phyloP scores from a whole-genome alignment of 306 rosid species.

The Casuarina cunninghamiana region DNA sequence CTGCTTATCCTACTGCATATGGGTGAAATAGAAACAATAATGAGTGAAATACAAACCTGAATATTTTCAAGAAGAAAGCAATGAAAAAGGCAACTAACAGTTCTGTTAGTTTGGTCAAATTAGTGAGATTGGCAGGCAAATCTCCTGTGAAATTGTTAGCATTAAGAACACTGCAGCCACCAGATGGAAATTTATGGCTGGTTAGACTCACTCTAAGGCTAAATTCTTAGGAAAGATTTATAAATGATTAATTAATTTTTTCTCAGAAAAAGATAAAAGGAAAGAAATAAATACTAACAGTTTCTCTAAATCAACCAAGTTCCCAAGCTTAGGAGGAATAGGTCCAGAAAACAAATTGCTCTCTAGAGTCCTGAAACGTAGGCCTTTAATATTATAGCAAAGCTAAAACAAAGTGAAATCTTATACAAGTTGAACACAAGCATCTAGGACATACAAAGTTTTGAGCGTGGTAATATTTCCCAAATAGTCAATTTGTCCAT shows the following conservation, averaged over 20 bases:
- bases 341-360: slow-evolving; percentile 17
- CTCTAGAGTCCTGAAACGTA: slow-evolving; percentile 23
- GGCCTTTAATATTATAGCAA: neutral
- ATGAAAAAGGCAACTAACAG: slow-evolving; percentile 24
- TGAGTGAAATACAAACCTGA: neutral
- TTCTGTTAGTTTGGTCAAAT: slow-evolving; percentile 6
- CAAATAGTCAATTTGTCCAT: slow-evolving; percentile 26
- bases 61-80: neutral
- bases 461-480: slow-evolving; percentile 24
- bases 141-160: slow-evolving; percentile 31
- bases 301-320: slow-evolving; percentile 16
- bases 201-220: neutral
- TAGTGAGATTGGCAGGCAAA: slow-evolving; percentile 26
- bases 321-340: slow-evolving; percentile 16
- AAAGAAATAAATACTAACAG: slow-evolving; percentile 21
- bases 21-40: neutral
- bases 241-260: neutral
- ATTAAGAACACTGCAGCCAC: slow-evolving; percentile 22
- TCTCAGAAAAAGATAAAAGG: neutral
- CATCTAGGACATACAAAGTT: slow-evolving; percentile 18
- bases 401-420: neutral
- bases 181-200: neutral
- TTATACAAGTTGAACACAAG: neutral
- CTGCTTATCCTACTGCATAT: slow-evolving; percentile 31
- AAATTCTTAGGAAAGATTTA: neutral